A percentile compares a stretch with the other conserved stretches of the same genome.
phyloP scores from a whole-genome alignment of 2,329 filamentous ascomycete species.

The Diplodia seriata region DNA sequence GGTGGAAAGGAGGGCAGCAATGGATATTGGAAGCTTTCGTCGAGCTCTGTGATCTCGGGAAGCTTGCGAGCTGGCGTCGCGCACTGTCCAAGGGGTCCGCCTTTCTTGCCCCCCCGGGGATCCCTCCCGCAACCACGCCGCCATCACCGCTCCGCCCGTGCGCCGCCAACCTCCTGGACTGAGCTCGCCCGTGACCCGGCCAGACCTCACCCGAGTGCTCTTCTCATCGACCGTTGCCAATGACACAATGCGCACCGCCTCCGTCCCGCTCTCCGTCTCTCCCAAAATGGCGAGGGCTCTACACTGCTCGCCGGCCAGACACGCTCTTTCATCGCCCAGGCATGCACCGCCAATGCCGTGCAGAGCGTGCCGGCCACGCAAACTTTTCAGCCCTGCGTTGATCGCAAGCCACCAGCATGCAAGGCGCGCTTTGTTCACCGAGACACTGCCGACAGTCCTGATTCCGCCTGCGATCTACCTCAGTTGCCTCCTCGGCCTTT shows the following conservation, averaged over 20 bases:
- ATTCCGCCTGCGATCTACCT: slow-evolving; percentile 71
- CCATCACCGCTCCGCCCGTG: slow-evolving; percentile 9
- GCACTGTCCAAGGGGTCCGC: slow-evolving; percentile 30
- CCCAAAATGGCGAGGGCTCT: not conserved
- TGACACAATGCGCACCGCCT: slow-evolving; percentile 6
- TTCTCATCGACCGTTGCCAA: not conserved
- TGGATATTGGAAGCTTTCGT: slow-evolving; percentile 24
- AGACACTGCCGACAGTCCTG: slow-evolving; percentile 55
- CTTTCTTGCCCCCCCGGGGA: slow-evolving; percentile 9
- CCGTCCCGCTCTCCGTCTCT: not conserved
- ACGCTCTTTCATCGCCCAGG: not conserved
- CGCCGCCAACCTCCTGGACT: not conserved
- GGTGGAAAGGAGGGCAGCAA: slow-evolving; percentile 10
- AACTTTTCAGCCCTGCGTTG: not conserved
- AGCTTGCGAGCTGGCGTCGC: slow-evolving; percentile 15
- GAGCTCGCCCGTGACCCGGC: too few relatives aligned
- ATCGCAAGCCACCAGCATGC: not conserved
- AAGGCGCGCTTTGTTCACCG: slow-evolving; percentile 36
- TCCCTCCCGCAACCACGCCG: not conserved
- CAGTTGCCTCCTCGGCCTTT: slow-evolving; percentile 70
- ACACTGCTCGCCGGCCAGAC: not conserved
- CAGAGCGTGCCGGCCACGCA: not conserved
- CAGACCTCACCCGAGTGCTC: not conserved
- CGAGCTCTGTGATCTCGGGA: slow-evolving; percentile 27
- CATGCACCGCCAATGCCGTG: not conserved